These are phyloP conservation scores for Pichia nakasei DNA, from an alignment of 805 yeast genomes.

Conservation along the genomic window DNA sequence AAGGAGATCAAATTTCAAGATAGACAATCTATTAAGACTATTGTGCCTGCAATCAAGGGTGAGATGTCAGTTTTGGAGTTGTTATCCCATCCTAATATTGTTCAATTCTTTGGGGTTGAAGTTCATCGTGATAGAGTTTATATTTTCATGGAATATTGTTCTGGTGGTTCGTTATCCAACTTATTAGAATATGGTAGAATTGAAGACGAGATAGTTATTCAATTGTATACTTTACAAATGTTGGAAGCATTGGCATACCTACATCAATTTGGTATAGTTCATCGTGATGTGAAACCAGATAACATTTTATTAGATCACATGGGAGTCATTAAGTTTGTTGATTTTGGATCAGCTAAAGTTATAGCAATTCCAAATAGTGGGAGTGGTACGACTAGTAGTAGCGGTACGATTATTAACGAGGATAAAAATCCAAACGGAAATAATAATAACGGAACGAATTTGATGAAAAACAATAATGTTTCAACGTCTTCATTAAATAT, in stretches of 20 bases:
- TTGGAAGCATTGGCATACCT: conserved; percentile 91
- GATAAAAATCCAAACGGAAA: conserved; percentile 25
- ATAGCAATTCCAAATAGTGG: conserved; percentile 39
- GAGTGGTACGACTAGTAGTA: conserved; percentile 2
- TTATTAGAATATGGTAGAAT: conserved; percentile 85
- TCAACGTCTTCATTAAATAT: conserved; percentile 1
- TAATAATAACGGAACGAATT: neutral
- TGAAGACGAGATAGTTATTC: conserved; percentile 89
- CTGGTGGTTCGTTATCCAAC: conserved; percentile 86
- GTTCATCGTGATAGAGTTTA: conserved; percentile 93
- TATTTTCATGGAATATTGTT: conserved; percentile 96
- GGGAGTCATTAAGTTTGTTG: conserved; percentile 92
- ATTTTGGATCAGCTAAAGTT: conserved; percentile 96
- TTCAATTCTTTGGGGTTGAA: conserved; percentile 94
- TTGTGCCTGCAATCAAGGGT: conserved; percentile 84
- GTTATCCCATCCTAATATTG: conserved; percentile 93
- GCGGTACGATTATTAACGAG: neutral
- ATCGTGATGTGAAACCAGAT: conserved; percentile 94
- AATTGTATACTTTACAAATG: conserved; percentile 84
- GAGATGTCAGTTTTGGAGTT: conserved; percentile 95
- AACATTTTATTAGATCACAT: conserved; percentile 82
- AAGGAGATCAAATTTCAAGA: conserved; percentile 91
- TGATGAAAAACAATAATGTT: neutral
- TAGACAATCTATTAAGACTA: conserved; percentile 70
- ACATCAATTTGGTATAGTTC: conserved; percentile 93